phyloP scores from a whole-genome alignment of 495 filamentous ascomycete genomes.

The Neurospora sp. region DNA sequence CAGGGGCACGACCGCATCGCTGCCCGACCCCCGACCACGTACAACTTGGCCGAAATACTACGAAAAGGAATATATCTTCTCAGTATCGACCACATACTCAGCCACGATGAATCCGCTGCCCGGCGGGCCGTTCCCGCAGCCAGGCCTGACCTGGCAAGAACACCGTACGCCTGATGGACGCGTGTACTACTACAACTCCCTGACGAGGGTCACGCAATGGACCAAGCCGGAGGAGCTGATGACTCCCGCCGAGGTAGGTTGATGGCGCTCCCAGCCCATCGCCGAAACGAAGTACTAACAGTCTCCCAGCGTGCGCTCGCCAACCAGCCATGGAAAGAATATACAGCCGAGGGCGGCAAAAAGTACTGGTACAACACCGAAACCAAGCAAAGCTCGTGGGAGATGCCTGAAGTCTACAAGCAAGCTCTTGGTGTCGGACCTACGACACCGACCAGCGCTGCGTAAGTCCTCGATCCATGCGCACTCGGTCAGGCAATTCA shows the following conservation, averaged over 20 bases:
- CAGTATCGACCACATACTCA: background rate
- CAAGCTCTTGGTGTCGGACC: constrained; percentile 47
- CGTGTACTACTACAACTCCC: constrained; percentile 85
- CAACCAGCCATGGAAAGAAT: constrained; percentile 87
- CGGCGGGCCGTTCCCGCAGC: constrained; percentile 37
- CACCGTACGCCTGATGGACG: constrained; percentile 74
- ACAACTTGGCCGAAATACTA: background rate
- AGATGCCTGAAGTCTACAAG: constrained; percentile 81
- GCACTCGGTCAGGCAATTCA: background rate
- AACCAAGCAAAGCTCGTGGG: constrained; percentile 88
- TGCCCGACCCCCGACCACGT: background rate
- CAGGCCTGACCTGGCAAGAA: constrained; percentile 63
- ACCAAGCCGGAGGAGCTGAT: constrained; percentile 84
- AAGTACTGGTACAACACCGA: constrained; percentile 94
- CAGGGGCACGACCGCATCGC: background rate
- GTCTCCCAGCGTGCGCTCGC: constrained; percentile 59
- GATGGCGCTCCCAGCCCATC: background rate
- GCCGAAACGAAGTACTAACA: background rate
- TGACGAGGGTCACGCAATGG: constrained; percentile 89
- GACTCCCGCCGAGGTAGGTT: constrained; percentile 70
- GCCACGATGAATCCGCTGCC: constrained; percentile 55
- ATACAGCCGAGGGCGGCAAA: constrained; percentile 72
- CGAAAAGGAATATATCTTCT: background rate
- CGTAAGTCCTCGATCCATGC: constrained; percentile 42
- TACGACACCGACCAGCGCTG: constrained; percentile 39